Conservation (phyloP, 1,139 yeast genomes). For the Trichomonascaceae sp. region DNA sequence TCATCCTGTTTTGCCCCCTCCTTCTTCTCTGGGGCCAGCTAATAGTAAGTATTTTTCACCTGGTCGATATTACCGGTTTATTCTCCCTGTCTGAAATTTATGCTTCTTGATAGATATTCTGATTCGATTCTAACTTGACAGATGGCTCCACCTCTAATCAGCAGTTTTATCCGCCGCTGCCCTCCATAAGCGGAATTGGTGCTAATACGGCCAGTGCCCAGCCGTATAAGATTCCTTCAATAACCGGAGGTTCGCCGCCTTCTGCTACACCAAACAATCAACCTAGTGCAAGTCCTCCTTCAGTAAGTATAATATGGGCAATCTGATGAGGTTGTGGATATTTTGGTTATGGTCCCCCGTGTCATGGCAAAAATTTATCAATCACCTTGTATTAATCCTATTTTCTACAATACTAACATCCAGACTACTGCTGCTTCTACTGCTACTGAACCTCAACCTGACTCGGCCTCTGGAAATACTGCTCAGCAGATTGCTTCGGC, state of each 20-base stretch:
- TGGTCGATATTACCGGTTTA: neutral
- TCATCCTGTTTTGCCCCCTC: slow-evolving; percentile 14
- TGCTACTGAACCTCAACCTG: neutral
- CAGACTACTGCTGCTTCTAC: neutral
- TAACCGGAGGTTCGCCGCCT: slow-evolving; percentile 22
- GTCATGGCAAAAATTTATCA: too few species aligned
- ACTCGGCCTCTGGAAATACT: slow-evolving; percentile 8
- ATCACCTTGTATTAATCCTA: too few species aligned
- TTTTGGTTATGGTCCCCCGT: neutral
- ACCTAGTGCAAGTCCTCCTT: neutral
- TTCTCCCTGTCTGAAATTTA: neutral
- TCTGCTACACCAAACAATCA: slow-evolving; percentile 19
- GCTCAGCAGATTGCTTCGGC: slow-evolving; percentile 28
- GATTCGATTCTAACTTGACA: neutral
- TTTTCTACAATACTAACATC: neutral
- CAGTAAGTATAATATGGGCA: neutral
- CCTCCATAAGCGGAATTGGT: slow-evolving; percentile 10
- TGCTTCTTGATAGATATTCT: neutral
- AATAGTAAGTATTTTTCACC: neutral
- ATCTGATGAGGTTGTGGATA: neutral
- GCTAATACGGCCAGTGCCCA: slow-evolving; percentile 4
- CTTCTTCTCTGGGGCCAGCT: slow-evolving; percentile 11
- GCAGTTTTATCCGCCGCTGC: slow-evolving; percentile 9
- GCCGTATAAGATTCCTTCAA: slow-evolving; percentile 10
- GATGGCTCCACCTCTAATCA: slow-evolving; percentile 1